Conservation (phyloP, 2,329 filamentous ascomycete species). For the Hymenoscyphus linearis region DNA sequence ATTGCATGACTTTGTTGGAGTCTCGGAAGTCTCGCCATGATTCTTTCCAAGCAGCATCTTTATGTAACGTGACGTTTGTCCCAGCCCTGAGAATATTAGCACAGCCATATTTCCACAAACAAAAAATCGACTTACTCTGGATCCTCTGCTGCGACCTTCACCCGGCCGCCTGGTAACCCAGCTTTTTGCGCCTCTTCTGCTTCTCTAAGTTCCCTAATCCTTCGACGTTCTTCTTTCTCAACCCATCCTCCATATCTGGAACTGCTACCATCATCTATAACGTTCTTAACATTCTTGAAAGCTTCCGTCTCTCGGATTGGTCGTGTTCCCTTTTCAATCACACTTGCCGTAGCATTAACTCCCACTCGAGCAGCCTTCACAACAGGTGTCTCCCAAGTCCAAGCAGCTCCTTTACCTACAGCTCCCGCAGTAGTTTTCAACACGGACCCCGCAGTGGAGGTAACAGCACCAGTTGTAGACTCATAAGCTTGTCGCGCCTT, state of each 20-base stretch:
- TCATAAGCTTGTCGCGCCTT: conserved; percentile 82
- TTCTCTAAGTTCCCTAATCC: conserved; percentile 69
- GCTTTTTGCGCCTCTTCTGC: conserved; percentile 48
- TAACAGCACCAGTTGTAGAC: conserved; percentile 77
- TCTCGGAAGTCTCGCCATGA: conserved; percentile 97
- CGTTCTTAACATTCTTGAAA: conserved; percentile 90
- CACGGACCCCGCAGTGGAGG: conserved; percentile 70
- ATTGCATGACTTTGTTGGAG: conserved; percentile 80
- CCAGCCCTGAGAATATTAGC: conserved; percentile 64
- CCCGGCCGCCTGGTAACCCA: conserved; percentile 36
- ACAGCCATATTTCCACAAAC: neutral
- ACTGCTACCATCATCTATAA: conserved; percentile 94
- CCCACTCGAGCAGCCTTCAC: conserved; percentile 88
- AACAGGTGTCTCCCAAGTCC: conserved; percentile 95
- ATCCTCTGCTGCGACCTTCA: conserved; percentile 71
- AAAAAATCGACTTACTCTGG: conserved; percentile 63
- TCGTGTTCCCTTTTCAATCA: conserved; percentile 88
- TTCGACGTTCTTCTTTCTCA: conserved; percentile 89
- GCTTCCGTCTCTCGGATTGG: conserved; percentile 92
- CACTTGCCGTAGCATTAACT: conserved; percentile 78
- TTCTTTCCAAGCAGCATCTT: conserved; percentile 96
- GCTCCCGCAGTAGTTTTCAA: conserved; percentile 80
- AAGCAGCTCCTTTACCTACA: conserved; percentile 84
- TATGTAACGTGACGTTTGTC: conserved; percentile 91
- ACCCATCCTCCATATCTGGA: conserved; percentile 95